A percentile compares a stretch with the other conserved stretches of the same genome.
These are phyloP conservation scores for Limtongozyma cylindracea DNA, from an alignment of 805 yeast species.

Conservation along the genomic window DNA sequence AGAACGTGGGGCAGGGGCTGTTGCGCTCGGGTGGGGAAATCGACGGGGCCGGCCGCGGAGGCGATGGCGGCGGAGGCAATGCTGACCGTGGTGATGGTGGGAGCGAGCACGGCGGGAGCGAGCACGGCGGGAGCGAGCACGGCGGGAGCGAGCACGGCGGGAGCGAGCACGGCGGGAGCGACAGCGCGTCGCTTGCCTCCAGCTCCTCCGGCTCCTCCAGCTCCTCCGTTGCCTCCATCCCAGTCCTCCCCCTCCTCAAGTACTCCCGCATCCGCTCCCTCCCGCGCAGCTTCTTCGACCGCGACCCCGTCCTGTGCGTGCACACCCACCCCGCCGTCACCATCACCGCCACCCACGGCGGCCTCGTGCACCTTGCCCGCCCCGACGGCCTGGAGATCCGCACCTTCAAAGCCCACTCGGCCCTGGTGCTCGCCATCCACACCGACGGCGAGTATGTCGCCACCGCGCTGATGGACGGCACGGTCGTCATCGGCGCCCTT, in stretches of 20 bases:
- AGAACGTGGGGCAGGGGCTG: no score
- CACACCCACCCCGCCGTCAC: slow-evolving; percentile 30
- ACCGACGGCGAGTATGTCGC: slow-evolving; percentile 58
- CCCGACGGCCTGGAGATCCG: slow-evolving; percentile 36
- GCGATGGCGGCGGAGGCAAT: no score
- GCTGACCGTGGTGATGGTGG: no score
- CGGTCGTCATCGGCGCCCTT: slow-evolving; percentile 60
- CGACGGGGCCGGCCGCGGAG: no score
- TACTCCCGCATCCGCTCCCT: slow-evolving; percentile 46
- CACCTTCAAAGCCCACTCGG: slow-evolving; percentile 63
- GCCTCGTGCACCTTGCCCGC: slow-evolving; percentile 42
- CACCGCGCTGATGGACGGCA: slow-evolving; percentile 86
- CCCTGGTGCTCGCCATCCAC: slow-evolving; percentile 53
- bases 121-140: no score
- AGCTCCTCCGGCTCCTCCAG: no score
- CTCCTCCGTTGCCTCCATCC: no score
- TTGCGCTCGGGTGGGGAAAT: no score
- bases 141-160: no score
- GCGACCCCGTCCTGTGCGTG: slow-evolving; percentile 61
- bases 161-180: no score
- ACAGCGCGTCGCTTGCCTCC: no score
- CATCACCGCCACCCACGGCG: slow-evolving; percentile 79
- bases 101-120: no score
- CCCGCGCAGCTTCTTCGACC: slow-evolving; percentile 43
- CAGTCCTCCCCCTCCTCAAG: slow-evolving; percentile 56